Percentiles rank a stretch among this genome's conserved stretches.
These are phyloP conservation scores for Rusavskia elegans DNA, from an alignment of 495 filamentous ascomycete genomes.

Conservation along the genomic window DNA sequence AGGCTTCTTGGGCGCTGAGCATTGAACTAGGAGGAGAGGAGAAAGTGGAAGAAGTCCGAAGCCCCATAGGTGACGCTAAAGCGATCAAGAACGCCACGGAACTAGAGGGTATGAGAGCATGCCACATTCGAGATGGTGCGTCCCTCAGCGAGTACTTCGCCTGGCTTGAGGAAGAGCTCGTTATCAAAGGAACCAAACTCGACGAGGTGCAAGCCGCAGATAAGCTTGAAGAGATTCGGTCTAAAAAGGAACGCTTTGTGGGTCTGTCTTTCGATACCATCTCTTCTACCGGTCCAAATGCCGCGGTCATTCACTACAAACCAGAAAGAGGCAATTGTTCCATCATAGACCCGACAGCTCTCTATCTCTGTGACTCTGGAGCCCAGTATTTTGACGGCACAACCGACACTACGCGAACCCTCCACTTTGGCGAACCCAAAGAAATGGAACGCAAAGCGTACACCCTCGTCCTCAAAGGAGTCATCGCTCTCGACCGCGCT, in stretches of 20 bases:
- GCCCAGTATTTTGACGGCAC: conserved; percentile 93
- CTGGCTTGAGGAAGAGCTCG: conserved; percentile 83
- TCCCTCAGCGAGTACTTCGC: conserved; percentile 88
- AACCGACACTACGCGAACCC: conserved; percentile 86
- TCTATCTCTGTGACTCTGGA: conserved; percentile 96
- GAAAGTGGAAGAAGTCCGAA: conserved; percentile 71
- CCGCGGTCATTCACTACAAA: conserved; percentile 94
- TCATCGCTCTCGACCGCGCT: conserved; percentile 74
- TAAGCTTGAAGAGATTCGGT: conserved; percentile 70
- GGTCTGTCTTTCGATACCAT: conserved; percentile 94
- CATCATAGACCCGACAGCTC: conserved; percentile 65
- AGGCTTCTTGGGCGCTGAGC: conserved; percentile 85
- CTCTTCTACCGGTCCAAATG: conserved; percentile 87
- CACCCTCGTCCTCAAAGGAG: conserved; percentile 91
- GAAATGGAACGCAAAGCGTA: conserved; percentile 80
- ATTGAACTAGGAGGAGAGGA: conserved; percentile 77
- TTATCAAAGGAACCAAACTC: conserved; percentile 52
- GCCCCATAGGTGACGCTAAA: conserved; percentile 85
- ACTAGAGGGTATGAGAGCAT: conserved; percentile 81
- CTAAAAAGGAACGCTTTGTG: conserved; percentile 67
- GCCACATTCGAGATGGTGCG: conserved; percentile 88
- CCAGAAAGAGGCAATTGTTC: conserved; percentile 73
- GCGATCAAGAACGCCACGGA: conserved; percentile 94
- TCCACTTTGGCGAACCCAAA: conserved; percentile 81
- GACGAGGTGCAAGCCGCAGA: conserved; percentile 88